Evolutionary conservation across 1,139 yeast genomes (phyloP).

Genomic region (Geotrichum siamense): DNA sequence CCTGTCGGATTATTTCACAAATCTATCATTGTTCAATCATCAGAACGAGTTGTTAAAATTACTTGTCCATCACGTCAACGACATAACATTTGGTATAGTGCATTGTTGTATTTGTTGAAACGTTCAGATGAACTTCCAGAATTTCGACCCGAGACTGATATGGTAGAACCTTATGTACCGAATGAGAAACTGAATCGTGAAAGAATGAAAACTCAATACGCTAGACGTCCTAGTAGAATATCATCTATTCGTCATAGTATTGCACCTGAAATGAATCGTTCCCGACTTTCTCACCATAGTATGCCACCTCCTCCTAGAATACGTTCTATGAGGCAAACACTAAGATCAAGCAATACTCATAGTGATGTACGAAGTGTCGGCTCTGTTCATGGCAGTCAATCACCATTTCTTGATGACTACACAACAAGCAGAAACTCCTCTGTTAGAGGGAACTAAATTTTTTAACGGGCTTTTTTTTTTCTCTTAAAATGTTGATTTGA

Average conservation of each 20-base stretch:
- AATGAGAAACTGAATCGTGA: conserved; percentile 23
- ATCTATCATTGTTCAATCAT: conserved; percentile 70
- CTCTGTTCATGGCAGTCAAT: conserved; percentile 10
- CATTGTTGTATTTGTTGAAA: conserved; percentile 67
- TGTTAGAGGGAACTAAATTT: neutral
- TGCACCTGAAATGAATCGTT: conserved; percentile 30
- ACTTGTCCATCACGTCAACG: conserved; percentile 86
- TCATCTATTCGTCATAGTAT: conserved; percentile 27
- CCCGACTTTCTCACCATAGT: conserved; percentile 11
- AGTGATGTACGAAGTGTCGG: conserved; percentile 9
- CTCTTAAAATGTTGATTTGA: neutral
- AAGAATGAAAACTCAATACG: conserved; percentile 21
- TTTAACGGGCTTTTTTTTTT: neutral
- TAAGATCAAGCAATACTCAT: conserved; percentile 2
- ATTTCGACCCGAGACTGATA: conserved; percentile 21
- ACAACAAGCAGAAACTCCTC: neutral
- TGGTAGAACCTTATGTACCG: conserved; percentile 20
- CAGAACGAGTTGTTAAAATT: conserved; percentile 59
- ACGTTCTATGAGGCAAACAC: neutral
- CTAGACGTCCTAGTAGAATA: conserved; percentile 21
- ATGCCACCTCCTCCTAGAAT: conserved; percentile 1
- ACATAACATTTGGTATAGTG: conserved; percentile 88
- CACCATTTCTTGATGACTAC: conserved; percentile 8
- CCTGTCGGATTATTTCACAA: conserved; percentile 88
- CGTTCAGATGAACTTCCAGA: conserved; percentile 60